Evolutionary conservation across 2,329 filamentous ascomycete species (phyloP), one percentile per base, ranked within the genome.

Genomic region (Colletotrichum lindemuthianum): DNA sequence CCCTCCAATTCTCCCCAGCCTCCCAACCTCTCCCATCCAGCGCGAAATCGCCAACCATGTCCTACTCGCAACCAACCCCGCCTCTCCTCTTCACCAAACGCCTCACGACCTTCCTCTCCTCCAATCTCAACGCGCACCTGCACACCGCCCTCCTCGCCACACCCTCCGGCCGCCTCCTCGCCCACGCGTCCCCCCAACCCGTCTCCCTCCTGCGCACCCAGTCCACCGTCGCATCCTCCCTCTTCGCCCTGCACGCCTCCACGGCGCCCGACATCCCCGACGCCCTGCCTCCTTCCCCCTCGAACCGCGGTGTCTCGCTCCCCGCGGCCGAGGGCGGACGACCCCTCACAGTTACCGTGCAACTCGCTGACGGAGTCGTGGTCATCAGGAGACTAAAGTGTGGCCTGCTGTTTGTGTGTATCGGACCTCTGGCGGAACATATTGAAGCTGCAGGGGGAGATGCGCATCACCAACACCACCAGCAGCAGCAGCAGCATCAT

Each of bases 71-170:
- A 53, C 79, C 81, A 32, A 82, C 83, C 41, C 84, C 85, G 41
- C 85, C 86, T 33, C 81, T 88, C 63, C 81, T 93, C 77, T 82
- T 92, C 66, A 88, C 85, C 40, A 89, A 89, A 74, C 86, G 86
- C 66, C 83, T 90, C 69, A 88, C 86, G 34, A 78, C 83, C 64
- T 89, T 90, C 75, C 84, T 90, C 50, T 80, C 82, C 71, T 77
- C 82, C 66, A 86, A 88, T 73, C 84, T 87, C 68, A 84, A 84
- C 8, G 73, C 85, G 4, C 79, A 84, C 65, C 79, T 90, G 37
- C 86, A 86, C 65, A 87, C 86, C 3, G 82, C 87, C 59, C 82
- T 89, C 65, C 80, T 90, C 48, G 84, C 86, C 50, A 87, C 86
- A 3, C 79, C 83, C 1, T 83, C 85, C 43, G 88, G 88, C 70